A percentile compares a stretch with the other conserved stretches of the same genome.
These are phyloP conservation scores for Macrophomina pseudophaseolina DNA, from an alignment of 2,329 filamentous ascomycete genomes.

Conservation along the genomic window DNA sequence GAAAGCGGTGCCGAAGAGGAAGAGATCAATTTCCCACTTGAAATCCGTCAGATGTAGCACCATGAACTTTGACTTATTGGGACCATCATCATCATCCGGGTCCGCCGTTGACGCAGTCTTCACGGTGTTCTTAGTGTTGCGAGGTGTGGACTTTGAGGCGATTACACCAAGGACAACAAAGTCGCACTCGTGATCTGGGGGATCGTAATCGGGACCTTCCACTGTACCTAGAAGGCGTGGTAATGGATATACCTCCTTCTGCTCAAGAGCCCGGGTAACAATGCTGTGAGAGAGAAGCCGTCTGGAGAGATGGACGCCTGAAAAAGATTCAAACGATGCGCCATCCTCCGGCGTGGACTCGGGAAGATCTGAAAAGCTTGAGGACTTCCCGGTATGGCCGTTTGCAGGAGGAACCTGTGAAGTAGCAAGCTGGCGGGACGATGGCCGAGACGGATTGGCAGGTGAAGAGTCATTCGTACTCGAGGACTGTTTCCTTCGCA, in stretches of 20 bases:
- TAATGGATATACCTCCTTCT: conserved; percentile 77
- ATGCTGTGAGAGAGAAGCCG: conserved; percentile 82
- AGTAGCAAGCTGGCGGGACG: conserved; percentile 2
- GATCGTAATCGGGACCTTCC: conserved; percentile 79
- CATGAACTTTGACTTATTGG: conserved; percentile 83
- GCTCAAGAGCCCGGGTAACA: conserved; percentile 76
- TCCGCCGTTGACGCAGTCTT: conserved; percentile 47
- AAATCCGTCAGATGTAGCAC: conserved; percentile 85
- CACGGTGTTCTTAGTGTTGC: conserved; percentile 59
- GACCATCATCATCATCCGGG: conserved; percentile 56
- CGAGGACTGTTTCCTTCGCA: background rate
- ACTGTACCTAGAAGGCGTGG: conserved; percentile 81
- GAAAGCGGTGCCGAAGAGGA: conserved; percentile 89
- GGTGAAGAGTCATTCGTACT: conserved; percentile 8
- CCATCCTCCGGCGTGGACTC: conserved; percentile 41
- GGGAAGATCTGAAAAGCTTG: conserved; percentile 19
- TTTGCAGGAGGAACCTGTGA: conserved; percentile 3
- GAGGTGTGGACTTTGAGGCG: conserved; percentile 84
- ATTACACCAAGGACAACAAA: conserved; percentile 89
- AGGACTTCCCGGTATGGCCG: background rate
- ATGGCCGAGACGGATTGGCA: background rate
- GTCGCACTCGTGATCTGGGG: conserved; percentile 83
- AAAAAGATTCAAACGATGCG: conserved; percentile 74
- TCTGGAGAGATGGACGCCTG: conserved; percentile 79
- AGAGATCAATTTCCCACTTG: conserved; percentile 88